A percentile compares a stretch with the other conserved stretches of the same genome.
phyloP scores from a whole-genome alignment of 139 green algal genomes.

The Closterium sp. region DNA sequence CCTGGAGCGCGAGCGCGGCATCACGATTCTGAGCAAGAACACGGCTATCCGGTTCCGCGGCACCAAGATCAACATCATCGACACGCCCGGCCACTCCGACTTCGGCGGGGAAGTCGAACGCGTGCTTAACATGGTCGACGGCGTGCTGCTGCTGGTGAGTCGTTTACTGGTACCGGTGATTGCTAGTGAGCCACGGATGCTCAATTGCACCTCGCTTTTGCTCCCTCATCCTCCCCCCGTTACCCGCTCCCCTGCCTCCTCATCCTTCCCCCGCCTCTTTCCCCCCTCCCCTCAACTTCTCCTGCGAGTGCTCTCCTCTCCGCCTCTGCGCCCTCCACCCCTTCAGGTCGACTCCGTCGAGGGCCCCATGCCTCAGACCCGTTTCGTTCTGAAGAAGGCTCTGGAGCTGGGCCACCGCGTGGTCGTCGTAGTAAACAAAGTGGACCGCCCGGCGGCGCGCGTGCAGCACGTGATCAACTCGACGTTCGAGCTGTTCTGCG shows the following conservation, averaged over 20 bases:
- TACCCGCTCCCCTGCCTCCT: no score
- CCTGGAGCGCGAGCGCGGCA: slow-evolving; percentile 95
- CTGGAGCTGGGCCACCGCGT: slow-evolving; percentile 92
- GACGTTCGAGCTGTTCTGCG: slow-evolving; percentile 96
- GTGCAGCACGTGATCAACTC: slow-evolving; percentile 58
- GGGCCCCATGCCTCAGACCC: slow-evolving; percentile 86
- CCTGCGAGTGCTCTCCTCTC: no score
- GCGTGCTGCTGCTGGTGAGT: slow-evolving; percentile 87
- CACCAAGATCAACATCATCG: slow-evolving; percentile 96
- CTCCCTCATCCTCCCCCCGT: neutral
- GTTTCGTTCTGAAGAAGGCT: slow-evolving; percentile 96
- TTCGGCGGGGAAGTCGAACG: slow-evolving; percentile 99
- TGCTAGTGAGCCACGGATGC: neutral
- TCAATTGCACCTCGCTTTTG: neutral
- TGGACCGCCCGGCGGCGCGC: slow-evolving; percentile 70
- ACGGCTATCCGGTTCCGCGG: slow-evolving; percentile 87
- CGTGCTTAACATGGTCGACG: slow-evolving; percentile 99
- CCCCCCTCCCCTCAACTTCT: no score
- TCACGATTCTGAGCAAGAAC: slow-evolving; percentile 99
- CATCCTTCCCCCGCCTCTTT: no score
- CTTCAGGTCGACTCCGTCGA: slow-evolving; percentile 92
- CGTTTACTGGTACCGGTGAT: neutral
- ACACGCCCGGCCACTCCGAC: slow-evolving; percentile 98
- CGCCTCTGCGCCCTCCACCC: neutral
- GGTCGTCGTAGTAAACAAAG: slow-evolving; percentile 98